Percentiles rank a stretch among this genome's conserved stretches.
Conservation (phyloP, 164 flowering plant species). For the Chloranthus sessilifolius region DNA sequence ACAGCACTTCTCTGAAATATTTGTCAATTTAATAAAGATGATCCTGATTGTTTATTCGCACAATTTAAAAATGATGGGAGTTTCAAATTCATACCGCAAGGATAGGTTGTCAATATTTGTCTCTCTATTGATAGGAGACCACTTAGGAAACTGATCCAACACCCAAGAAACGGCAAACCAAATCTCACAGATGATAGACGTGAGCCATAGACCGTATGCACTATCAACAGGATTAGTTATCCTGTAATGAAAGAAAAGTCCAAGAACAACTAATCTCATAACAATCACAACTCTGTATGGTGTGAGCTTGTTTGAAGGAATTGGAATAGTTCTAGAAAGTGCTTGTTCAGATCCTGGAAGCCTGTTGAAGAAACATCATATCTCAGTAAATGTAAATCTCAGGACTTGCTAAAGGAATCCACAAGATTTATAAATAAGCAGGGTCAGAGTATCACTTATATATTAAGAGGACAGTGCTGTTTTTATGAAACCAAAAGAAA, state of each 20-base stretch:
- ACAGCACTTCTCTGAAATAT: no score
- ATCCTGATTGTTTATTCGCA: background rate
- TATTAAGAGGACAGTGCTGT: no score
- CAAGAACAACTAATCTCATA: constrained; percentile 72
- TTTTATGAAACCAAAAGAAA: no score
- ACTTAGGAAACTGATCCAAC: constrained; percentile 96
- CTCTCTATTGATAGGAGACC: constrained; percentile 73
- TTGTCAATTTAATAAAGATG: background rate
- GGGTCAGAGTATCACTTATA: no score
- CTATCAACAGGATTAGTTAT: constrained; percentile 86
- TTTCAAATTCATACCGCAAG: constrained; percentile 50
- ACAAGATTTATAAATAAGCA: no score
- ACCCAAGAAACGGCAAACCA: constrained; percentile 98
- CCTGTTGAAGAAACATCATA: constrained; percentile 39
- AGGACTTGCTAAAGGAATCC: no score
- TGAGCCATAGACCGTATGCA: constrained; percentile 82
- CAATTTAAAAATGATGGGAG: background rate
- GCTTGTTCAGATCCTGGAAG: constrained; percentile 47
- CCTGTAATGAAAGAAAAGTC: constrained; percentile 85
- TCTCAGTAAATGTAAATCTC: background rate
- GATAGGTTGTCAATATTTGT: constrained; percentile 65
- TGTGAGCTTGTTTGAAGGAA: constrained; percentile 52
- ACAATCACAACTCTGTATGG: constrained; percentile 81
- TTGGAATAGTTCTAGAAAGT: constrained; percentile 63
- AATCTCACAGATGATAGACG: constrained; percentile 94